phyloP scores from a whole-genome alignment of 2,329 filamentous ascomycete genomes.

The Hypoxylon sp. region DNA sequence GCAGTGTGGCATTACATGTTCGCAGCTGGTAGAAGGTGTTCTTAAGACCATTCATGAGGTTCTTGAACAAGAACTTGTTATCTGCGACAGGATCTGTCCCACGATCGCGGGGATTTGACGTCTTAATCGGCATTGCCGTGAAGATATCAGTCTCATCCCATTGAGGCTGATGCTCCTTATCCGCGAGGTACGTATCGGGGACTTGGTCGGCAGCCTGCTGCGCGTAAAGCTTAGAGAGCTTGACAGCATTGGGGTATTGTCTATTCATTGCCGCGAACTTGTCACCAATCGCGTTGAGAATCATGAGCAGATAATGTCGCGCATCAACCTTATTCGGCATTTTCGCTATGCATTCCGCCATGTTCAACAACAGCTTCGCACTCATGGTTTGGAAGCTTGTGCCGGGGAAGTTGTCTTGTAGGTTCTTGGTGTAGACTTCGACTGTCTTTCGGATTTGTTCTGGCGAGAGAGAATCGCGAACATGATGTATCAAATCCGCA shows the following conservation, averaged over 20 bases:
- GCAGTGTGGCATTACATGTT: slow-evolving; percentile 82
- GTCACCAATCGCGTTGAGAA: slow-evolving; percentile 96
- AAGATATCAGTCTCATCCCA: slow-evolving; percentile 99
- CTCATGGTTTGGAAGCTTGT: slow-evolving; percentile 99
- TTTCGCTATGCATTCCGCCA: slow-evolving; percentile 98
- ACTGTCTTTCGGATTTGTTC: slow-evolving; percentile 96
- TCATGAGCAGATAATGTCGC: slow-evolving; percentile 95
- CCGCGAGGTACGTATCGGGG: slow-evolving; percentile 86
- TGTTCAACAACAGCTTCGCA: slow-evolving; percentile 94
- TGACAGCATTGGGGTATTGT: slow-evolving; percentile 94
- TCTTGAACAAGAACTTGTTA: slow-evolving; percentile 98
- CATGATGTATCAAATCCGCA: slow-evolving; percentile 96
- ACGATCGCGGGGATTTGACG: slow-evolving; percentile 89
- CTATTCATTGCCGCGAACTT: slow-evolving; percentile 99
- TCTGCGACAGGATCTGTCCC: slow-evolving; percentile 92
- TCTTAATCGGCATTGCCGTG: slow-evolving; percentile 95
- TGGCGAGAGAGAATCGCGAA: slow-evolving; percentile 87
- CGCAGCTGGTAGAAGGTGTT: slow-evolving; percentile 96
- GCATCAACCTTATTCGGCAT: slow-evolving; percentile 94
- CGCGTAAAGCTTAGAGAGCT: slow-evolving; percentile 84
- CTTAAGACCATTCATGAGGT: slow-evolving; percentile 94
- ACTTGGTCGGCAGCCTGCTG: slow-evolving; percentile 75
- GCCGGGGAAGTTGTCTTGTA: slow-evolving; percentile 95
- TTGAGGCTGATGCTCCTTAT: slow-evolving; percentile 84
- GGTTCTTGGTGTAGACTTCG: slow-evolving; percentile 95